phyloP scores from a whole-genome alignment of 352 stramenopile species.

The Peronospora destructor region DNA sequence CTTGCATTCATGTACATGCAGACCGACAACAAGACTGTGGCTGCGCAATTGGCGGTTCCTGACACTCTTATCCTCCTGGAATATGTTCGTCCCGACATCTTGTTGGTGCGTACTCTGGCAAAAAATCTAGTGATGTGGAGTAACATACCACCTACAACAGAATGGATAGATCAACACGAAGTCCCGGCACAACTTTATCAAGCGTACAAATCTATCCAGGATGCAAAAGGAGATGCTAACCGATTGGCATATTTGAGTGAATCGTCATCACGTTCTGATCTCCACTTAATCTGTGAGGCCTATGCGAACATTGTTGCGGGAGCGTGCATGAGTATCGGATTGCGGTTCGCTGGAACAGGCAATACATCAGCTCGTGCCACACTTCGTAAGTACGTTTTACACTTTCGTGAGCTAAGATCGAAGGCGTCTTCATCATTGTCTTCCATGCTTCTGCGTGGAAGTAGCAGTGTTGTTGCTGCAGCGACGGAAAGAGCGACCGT shows the following conservation, averaged over 20 bases:
- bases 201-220: conserved; percentile 36
- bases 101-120: conserved; percentile 91
- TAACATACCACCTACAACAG: conserved; percentile 73
- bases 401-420: conserved; percentile 69
- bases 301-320: conserved; percentile 93
- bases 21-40: conserved; percentile 83
- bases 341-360: conserved; percentile 91
- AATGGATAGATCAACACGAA: conserved; percentile 87
- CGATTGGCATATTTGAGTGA: conserved; percentile 5
- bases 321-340: conserved; percentile 91
- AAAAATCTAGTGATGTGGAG: conserved; percentile 95
- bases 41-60: conserved; percentile 84
- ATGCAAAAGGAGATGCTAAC: conserved; percentile 6
- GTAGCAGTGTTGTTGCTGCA: conserved; percentile 45
- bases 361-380: conserved; percentile 46
- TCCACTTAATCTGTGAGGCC: conserved; percentile 88
- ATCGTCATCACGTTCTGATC: conserved; percentile 50
- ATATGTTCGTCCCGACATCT: conserved; percentile 92
- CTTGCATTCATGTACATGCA: conserved; percentile 96
- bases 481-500: conserved; percentile 83
- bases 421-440: conserved; percentile 33
- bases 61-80: conserved; percentile 94
- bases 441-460: conserved; percentile 22
- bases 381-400: conserved; percentile 53
- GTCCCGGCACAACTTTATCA: conserved; percentile 48